Conservation (phyloP, 352 stramenopile genomes). For the Elongisporangium anandrum region DNA sequence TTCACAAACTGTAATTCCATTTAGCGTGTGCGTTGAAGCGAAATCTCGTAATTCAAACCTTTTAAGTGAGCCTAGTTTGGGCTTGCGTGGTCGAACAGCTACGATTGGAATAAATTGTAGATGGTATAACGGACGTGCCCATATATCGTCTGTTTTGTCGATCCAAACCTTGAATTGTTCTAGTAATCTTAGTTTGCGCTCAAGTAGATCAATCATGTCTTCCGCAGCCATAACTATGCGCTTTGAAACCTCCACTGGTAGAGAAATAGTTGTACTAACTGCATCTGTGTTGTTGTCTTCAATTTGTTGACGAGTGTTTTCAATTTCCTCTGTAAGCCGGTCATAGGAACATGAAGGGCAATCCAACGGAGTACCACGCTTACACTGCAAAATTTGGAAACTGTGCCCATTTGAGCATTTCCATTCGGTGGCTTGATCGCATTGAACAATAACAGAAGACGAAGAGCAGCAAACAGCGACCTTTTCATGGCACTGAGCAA, state of each 20-base stretch:
- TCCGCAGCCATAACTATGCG: conserved; percentile 16
- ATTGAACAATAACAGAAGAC: conserved; percentile 22
- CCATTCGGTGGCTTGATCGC: conserved; percentile 32
- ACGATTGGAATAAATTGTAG: conserved; percentile 29
- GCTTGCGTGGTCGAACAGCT: conserved; percentile 4
- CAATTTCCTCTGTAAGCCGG: conserved; percentile 24
- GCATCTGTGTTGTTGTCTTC: conserved; percentile 4
- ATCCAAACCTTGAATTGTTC: conserved; percentile 30
- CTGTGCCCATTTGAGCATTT: conserved; percentile 29
- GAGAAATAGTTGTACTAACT: background rate
- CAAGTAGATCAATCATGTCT: conserved; percentile 32
- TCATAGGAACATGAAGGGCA: conserved; percentile 46
- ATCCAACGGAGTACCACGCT: conserved; percentile 33
- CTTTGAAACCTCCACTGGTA: conserved; percentile 1
- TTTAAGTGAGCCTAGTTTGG: conserved; percentile 9
- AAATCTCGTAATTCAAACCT: conserved; percentile 38
- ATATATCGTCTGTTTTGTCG: conserved; percentile 27
- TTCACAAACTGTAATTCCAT: conserved; percentile 36
- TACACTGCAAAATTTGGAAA: conserved; percentile 40
- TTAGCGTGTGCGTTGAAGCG: conserved; percentile 13
- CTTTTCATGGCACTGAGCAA: conserved; percentile 24
- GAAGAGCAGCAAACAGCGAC: conserved; percentile 19
- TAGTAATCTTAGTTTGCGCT: conserved; percentile 42
- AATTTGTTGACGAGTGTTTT: background rate
- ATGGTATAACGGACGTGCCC: conserved; percentile 36